A percentile compares a stretch with the other conserved stretches of the same genome.
Evolutionary conservation across 495 filamentous ascomycete species (phyloP).

Genomic region (Astrothelium subdiscretum): DNA sequence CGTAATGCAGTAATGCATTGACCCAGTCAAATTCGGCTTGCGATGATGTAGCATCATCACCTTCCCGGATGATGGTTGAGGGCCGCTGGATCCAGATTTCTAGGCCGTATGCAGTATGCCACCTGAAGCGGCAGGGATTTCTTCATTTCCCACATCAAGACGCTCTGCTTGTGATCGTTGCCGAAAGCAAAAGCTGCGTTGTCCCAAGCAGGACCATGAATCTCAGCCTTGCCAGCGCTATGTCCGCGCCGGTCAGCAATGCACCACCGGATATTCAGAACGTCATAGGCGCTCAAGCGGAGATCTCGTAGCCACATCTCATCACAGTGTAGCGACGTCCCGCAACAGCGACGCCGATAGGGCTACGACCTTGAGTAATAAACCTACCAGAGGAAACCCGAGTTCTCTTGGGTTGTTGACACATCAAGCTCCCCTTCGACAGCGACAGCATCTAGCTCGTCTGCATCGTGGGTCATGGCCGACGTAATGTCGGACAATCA

Average conservation of each 20-base stretch:
- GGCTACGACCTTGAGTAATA: not conserved
- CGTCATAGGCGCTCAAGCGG: not conserved
- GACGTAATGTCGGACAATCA: not conserved
- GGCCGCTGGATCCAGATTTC: not conserved
- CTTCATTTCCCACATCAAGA: conserved; percentile 3
- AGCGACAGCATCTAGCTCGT: not conserved
- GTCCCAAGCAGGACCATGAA: conserved; percentile 5
- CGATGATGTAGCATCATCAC: not conserved
- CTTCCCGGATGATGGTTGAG: not conserved
- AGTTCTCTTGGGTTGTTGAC: not conserved
- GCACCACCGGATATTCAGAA: not conserved
- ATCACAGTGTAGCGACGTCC: too few species aligned
- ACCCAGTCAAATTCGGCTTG: not conserved
- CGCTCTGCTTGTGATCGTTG: conserved; percentile 35
- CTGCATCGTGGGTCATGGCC: not conserved
- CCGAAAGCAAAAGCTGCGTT: conserved; percentile 32
- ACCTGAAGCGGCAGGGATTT: not conserved
- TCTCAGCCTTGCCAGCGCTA: not conserved
- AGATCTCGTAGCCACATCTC: not conserved
- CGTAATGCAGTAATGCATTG: not conserved
- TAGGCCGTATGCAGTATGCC: not conserved
- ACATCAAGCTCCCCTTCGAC: not conserved
- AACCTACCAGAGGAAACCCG: not conserved
- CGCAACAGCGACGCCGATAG: not conserved
- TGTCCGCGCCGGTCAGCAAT: not conserved